A percentile compares a stretch with the other conserved stretches of the same genome.
Conservation (phyloP, 106 monocot species). For the Dendrobium officinale region DNA sequence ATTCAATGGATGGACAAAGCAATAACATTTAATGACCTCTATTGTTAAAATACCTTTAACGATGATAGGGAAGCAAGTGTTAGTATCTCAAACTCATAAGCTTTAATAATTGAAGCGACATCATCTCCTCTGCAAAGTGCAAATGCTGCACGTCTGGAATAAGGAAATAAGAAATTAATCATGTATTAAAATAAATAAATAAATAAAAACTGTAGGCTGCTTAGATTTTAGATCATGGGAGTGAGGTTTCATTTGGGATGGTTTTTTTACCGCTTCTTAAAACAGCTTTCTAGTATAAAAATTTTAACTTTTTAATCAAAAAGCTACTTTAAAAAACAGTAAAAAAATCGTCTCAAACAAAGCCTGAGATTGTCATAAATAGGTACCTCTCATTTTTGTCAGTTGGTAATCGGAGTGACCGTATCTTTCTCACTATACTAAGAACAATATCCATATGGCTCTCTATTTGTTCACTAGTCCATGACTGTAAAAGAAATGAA, state of each 20-base stretch:
- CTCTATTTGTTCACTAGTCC: constrained; percentile 71
- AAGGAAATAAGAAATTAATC: constrained; percentile 9
- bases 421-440: constrained; percentile 57
- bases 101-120: constrained; percentile 26
- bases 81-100: constrained; percentile 64
- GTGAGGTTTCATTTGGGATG: neutral
- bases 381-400: constrained; percentile 73
- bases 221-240: neutral
- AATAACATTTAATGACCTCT: neutral
- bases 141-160: constrained; percentile 54
- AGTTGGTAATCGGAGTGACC: constrained; percentile 64
- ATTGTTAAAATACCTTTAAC: constrained; percentile 46
- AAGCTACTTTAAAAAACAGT: too few relatives aligned
- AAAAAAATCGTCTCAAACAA: too few relatives aligned
- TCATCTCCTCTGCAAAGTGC: constrained; percentile 55
- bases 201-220: neutral
- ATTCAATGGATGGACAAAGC: neutral
- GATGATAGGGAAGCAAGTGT: constrained; percentile 79
- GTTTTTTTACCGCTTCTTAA: too few relatives aligned
- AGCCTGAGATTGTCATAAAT: neutral
- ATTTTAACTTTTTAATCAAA: too few relatives aligned
- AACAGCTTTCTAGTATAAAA: too few relatives aligned
- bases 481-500: constrained; percentile 34
- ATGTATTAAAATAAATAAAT: neutral
- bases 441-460: constrained; percentile 54